phyloP scores from a whole-genome alignment of 2,329 filamentous ascomycete species.

The Diplocarpon mali region DNA sequence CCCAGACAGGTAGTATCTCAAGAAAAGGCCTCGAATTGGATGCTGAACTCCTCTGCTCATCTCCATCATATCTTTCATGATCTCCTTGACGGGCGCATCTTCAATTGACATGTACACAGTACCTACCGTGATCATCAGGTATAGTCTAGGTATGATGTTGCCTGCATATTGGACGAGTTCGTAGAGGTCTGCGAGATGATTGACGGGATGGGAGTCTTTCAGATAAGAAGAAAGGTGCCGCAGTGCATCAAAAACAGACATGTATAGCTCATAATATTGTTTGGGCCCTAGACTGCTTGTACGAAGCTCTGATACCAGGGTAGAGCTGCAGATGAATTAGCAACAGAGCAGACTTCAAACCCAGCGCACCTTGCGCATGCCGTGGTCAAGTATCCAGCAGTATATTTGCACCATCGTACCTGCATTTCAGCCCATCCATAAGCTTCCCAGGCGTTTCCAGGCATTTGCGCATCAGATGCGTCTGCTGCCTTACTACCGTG shows the following conservation, averaged over 20 bases:
- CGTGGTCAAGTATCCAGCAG: background rate
- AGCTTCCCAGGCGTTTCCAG: conserved; percentile 95
- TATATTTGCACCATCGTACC: conserved; percentile 46
- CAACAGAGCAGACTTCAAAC: conserved; percentile 14
- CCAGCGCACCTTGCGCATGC: conserved; percentile 7
- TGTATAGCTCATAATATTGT: conserved; percentile 99
- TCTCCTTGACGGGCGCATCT: conserved; percentile 96
- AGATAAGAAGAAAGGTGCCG: conserved; percentile 94
- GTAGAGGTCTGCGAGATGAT: conserved; percentile 95
- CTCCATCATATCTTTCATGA: conserved; percentile 99
- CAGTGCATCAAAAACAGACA: conserved; percentile 96
- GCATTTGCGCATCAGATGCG: conserved; percentile 92
- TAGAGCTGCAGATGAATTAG: conserved; percentile 55
- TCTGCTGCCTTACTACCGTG: conserved; percentile 93
- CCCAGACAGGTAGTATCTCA: conserved; percentile 91
- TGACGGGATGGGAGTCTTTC: conserved; percentile 92
- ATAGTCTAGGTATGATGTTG: conserved; percentile 91
- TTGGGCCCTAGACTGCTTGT: conserved; percentile 97
- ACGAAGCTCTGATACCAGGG: conserved; percentile 92
- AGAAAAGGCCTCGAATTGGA: conserved; percentile 85
- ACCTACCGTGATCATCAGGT: conserved; percentile 98
- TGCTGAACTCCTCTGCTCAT: conserved; percentile 98
- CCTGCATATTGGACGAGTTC: conserved; percentile 97
- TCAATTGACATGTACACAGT: conserved; percentile 99
- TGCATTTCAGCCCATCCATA: conserved; percentile 99